Evolutionary conservation across 306 rosid species (phyloP), one percentile per base, ranked within the genome.

Genomic region (Echinosophora koreensis): DNA sequence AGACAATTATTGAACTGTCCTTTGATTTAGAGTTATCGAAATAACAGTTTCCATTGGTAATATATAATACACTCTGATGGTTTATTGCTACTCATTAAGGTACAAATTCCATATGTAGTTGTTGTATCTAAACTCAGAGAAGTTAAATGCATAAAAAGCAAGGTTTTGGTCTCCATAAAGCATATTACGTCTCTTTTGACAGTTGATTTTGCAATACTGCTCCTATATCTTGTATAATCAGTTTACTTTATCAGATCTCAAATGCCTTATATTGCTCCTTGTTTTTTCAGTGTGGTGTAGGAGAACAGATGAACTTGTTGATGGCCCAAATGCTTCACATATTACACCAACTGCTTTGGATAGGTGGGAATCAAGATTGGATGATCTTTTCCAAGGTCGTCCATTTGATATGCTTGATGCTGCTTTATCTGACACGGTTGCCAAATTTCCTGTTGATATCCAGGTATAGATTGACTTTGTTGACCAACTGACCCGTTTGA

Each of bases 331-430:
- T 71, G 89, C 91, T 39, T 83, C 89, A 12, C 89, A 88, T 64
- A 88, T 88, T 30, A 85, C 91, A n/a, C 89, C 86, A 74, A 15
- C 71, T 54, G 89, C 89, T 70, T 61, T 88, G 81, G 91, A 88
- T 62, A 83, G 91, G 64, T 85, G 91, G 89, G 89, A 88, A 59
- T 75, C 86, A 60, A 81, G 89, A 83, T 75, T 88, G 83, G 89
- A 85, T n/a, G 91, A 85, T 15, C 80, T 87, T 61, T 87, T 87
- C 69, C 86, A 73, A 74, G 87, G 91, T 17, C 89, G 84, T 67
- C 91, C 91, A 8, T 88, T 85, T 66, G 91, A 88, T 71, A 85
- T 88, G 91, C 83, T 85, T 27, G 91, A 88, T 75, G 89, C 87
- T 61, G 89, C 89, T 66, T 76, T 88, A 71, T 81, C 89, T 0